Evolutionary conservation across 1,284 basidiomycete species (phyloP).

Genomic region (Leccinum subrobustum): DNA sequence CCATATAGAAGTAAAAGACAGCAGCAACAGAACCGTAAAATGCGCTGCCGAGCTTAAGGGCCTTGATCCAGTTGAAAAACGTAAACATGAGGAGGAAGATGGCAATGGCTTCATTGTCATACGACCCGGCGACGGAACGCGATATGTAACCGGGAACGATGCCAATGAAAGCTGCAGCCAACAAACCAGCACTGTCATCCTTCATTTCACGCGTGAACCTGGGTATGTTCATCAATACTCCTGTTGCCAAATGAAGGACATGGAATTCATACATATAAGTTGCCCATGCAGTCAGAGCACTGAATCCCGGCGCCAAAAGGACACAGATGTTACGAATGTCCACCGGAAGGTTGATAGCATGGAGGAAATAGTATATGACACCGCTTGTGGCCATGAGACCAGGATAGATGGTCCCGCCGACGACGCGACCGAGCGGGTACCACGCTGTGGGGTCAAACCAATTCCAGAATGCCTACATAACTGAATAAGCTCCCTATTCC

Average conservation of each 20-base stretch:
- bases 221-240: slow-evolving; percentile 8
- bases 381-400: slow-evolving; percentile 98
- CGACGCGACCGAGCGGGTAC: slow-evolving; percentile 98
- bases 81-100: slow-evolving; percentile 99
- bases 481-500: not conserved
- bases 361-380: slow-evolving; percentile 91
- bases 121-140: slow-evolving; percentile 97
- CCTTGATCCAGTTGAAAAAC: slow-evolving; percentile 97
- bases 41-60: slow-evolving; percentile 91
- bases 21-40: slow-evolving; percentile 90
- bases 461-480: slow-evolving; percentile 94
- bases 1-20: slow-evolving; percentile 99
- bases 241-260: not conserved
- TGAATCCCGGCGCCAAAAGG: slow-evolving; percentile 94
- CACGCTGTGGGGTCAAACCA: slow-evolving; percentile 99
- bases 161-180: slow-evolving; percentile 98
- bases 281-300: slow-evolving; percentile 95
- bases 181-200: slow-evolving; percentile 88
- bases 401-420: slow-evolving; percentile 98
- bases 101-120: slow-evolving; percentile 99
- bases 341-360: slow-evolving; percentile 89
- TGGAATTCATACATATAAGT: slow-evolving; percentile 80
- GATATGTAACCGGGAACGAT: slow-evolving; percentile 99
- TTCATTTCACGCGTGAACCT: slow-evolving; percentile 96
- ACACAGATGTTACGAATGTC: slow-evolving; percentile 99